A percentile compares a stretch with the other conserved stretches of the same genome.
Evolutionary conservation across 2,329 filamentous ascomycete species (phyloP).

Genomic region (Knufia fluminis): DNA sequence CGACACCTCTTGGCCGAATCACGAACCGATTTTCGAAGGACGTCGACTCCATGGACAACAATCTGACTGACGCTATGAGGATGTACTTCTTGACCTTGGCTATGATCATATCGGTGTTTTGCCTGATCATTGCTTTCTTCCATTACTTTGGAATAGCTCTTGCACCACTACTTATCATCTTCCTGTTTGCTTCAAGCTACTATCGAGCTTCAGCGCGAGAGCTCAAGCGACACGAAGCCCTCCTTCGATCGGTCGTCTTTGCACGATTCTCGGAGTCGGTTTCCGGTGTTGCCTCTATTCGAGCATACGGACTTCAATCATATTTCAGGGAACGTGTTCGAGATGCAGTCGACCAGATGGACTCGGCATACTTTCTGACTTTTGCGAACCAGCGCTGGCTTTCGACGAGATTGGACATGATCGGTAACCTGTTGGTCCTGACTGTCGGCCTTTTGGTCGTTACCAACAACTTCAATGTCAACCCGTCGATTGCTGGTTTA

Average conservation of each 20-base stretch:
- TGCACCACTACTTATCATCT: slow-evolving; percentile 62
- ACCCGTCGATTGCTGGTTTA: slow-evolving; percentile 74
- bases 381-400: slow-evolving; percentile 96
- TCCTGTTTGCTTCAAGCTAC: slow-evolving; percentile 74
- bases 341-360: slow-evolving; percentile 76
- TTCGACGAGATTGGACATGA: slow-evolving; percentile 70
- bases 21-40: slow-evolving; percentile 95
- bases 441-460: slow-evolving; percentile 83
- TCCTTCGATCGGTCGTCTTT: slow-evolving; percentile 79
- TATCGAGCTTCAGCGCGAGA: slow-evolving; percentile 87
- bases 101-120: slow-evolving; percentile 75
- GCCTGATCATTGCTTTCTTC: slow-evolving; percentile 89
- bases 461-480: slow-evolving; percentile 76
- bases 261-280: slow-evolving; percentile 86
- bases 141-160: slow-evolving; percentile 72
- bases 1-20: slow-evolving; percentile 86
- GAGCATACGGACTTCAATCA: slow-evolving; percentile 74
- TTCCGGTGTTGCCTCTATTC: slow-evolving; percentile 71
- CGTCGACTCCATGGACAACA: slow-evolving; percentile 94
- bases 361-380: slow-evolving; percentile 86
- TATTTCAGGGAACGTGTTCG: slow-evolving; percentile 65
- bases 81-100: slow-evolving; percentile 84
- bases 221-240: slow-evolving; percentile 86
- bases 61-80: slow-evolving; percentile 74
- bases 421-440: slow-evolving; percentile 78